A percentile compares a stretch with the other conserved stretches of the same genome.
Conservation (phyloP, 345 rosid genomes). For the Chamaenerion angustifolium region DNA sequence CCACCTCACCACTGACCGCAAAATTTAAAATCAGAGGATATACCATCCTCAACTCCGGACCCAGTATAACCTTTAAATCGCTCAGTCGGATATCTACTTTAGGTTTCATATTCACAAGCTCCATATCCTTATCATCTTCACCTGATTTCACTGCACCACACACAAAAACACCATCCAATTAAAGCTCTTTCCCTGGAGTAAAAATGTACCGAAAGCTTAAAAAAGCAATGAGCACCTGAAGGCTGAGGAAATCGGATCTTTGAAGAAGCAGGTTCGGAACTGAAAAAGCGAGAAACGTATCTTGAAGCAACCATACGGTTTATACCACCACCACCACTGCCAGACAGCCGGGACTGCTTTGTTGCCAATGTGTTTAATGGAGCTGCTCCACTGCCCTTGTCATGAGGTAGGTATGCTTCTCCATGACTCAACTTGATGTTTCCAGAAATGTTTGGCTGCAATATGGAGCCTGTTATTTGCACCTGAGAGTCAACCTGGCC, state of each 20-base stretch:
- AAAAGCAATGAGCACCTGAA: slow-evolving; percentile 27
- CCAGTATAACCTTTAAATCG: slow-evolving; percentile 83
- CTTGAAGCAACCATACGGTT: slow-evolving; percentile 80
- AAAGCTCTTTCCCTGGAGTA: too few relatives aligned
- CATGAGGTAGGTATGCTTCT: slow-evolving; percentile 97
- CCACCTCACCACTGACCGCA: slow-evolving; percentile 90
- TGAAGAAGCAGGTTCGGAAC: slow-evolving; percentile 54
- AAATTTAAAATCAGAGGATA: slow-evolving; percentile 90
- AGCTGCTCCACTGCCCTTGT: slow-evolving; percentile 71
- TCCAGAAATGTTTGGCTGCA: slow-evolving; percentile 94
- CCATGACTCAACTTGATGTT: slow-evolving; percentile 88
- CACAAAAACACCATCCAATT: slow-evolving; percentile 3
- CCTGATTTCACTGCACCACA: slow-evolving; percentile 49
- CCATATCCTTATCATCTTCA: slow-evolving; percentile 56
- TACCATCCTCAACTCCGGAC: slow-evolving; percentile 83
- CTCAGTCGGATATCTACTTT: slow-evolving; percentile 70
- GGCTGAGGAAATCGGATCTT: slow-evolving; percentile 42
- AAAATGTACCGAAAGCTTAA: too few relatives aligned
- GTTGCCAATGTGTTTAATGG: slow-evolving; percentile 62
- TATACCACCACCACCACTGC: slow-evolving; percentile 48
- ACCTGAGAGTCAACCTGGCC: slow-evolving; percentile 95
- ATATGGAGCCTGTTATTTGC: slow-evolving; percentile 82
- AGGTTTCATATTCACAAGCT: slow-evolving; percentile 55
- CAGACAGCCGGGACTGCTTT: slow-evolving; percentile 53
- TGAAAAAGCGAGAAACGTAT: slow-evolving; percentile 65